phyloP scores from a whole-genome alignment of 108 stramenopile species.

The Discostella stelligeroides region DNA sequence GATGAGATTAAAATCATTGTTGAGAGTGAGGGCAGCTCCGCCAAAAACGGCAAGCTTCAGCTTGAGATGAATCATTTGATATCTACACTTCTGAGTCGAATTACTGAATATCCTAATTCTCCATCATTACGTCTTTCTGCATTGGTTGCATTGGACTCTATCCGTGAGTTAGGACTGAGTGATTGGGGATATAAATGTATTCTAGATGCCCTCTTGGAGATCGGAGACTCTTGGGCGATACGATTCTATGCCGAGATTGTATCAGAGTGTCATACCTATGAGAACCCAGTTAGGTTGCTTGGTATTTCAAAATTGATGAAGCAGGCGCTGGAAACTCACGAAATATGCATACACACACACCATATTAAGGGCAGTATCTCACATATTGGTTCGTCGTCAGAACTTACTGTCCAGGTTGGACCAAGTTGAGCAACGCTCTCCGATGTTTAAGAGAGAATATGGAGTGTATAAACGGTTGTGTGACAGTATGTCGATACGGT shows the following conservation, averaged over 20 bases:
- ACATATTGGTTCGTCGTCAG: slow-evolving; percentile 39
- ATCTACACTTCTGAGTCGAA: slow-evolving; percentile 17
- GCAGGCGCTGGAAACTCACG: slow-evolving; percentile 3
- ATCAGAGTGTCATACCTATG: slow-evolving; percentile 31
- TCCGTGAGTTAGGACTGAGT: slow-evolving; percentile 12
- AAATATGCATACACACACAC: neutral
- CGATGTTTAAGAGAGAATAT: slow-evolving; percentile 6
- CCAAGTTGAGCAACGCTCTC: neutral
- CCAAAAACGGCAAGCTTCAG: neutral
- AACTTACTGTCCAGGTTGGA: slow-evolving; percentile 23
- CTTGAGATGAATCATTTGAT: neutral
- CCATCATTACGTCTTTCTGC: slow-evolving; percentile 31
- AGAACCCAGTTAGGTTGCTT: slow-evolving; percentile 17
- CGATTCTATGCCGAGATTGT: slow-evolving; percentile 47
- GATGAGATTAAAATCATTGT: slow-evolving; percentile 1
- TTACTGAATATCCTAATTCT: neutral
- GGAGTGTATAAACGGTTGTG: slow-evolving; percentile 7
- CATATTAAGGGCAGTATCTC: slow-evolving; percentile 18
- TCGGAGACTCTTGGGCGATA: neutral
- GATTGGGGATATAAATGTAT: slow-evolving; percentile 9
- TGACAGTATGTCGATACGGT: slow-evolving; percentile 23
- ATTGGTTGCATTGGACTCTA: slow-evolving; percentile 21
- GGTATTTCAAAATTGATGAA: slow-evolving; percentile 29
- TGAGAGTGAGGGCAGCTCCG: neutral
- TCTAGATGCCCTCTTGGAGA: slow-evolving; percentile 14